These are phyloP conservation scores for Penicillium olsonii DNA, from an alignment of 2,329 filamentous ascomycete genomes.

Conservation along the genomic window DNA sequence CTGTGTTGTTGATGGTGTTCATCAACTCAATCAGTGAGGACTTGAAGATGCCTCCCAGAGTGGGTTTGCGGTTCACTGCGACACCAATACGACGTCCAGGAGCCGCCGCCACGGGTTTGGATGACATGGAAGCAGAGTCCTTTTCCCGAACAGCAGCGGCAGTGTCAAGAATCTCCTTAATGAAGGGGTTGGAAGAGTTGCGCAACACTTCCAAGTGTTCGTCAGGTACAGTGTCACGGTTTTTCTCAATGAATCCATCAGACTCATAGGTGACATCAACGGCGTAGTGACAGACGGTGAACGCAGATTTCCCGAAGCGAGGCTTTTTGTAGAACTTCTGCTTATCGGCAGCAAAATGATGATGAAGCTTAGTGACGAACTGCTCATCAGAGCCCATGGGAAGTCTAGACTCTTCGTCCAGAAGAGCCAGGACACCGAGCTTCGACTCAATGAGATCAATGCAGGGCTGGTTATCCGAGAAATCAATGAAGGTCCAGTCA, in stretches of 20 bases:
- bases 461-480: slow-evolving; percentile 98
- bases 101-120: slow-evolving; percentile 69
- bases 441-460: slow-evolving; percentile 98
- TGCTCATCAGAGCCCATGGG: slow-evolving; percentile 98
- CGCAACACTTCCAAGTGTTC: slow-evolving; percentile 94
- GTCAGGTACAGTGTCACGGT: slow-evolving; percentile 96
- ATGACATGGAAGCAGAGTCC: slow-evolving; percentile 67
- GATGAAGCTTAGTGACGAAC: slow-evolving; percentile 93
- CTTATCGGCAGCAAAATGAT: slow-evolving; percentile 88
- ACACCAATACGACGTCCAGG: slow-evolving; percentile 84
- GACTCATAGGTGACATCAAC: slow-evolving; percentile 98
- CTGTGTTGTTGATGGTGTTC: slow-evolving; percentile 95
- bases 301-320: slow-evolving; percentile 92
- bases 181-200: slow-evolving; percentile 80
- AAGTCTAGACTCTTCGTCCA: slow-evolving; percentile 94
- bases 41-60: slow-evolving; percentile 97
- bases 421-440: slow-evolving; percentile 83
- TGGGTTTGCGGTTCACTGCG: slow-evolving; percentile 93
- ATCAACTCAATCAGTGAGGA: slow-evolving; percentile 97
- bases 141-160: slow-evolving; percentile 88
- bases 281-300: slow-evolving; percentile 98
- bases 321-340: slow-evolving; percentile 99
- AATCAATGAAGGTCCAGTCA: slow-evolving; percentile 99
- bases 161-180: slow-evolving; percentile 80
- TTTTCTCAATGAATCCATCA: slow-evolving; percentile 99